Evolutionary conservation across 2,329 filamentous ascomycete species (phyloP).

Genomic region (Trichoderma brevicompactum): DNA sequence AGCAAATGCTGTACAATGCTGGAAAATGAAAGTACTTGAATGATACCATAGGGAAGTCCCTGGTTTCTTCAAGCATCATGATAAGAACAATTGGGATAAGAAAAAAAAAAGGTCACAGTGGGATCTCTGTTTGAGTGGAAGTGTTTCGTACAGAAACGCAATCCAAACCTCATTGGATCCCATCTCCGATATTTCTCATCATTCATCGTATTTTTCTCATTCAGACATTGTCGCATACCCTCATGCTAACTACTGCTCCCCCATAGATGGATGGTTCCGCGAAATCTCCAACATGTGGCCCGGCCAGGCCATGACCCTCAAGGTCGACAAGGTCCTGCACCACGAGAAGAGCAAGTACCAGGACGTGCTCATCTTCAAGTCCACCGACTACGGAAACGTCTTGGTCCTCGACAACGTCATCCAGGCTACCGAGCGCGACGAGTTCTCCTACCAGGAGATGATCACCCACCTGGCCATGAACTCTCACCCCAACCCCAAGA

Average conservation of each 20-base stretch:
- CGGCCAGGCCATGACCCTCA: slow-evolving; percentile 96
- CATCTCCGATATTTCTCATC: background rate
- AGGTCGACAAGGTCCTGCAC: slow-evolving; percentile 96
- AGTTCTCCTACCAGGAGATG: slow-evolving; percentile 99
- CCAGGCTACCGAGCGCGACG: slow-evolving; percentile 96
- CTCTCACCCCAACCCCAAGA: slow-evolving; percentile 97
- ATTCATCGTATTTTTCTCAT: no score
- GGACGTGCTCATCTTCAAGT: slow-evolving; percentile 98
- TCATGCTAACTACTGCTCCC: slow-evolving; percentile 1
- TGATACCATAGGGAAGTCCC: background rate
- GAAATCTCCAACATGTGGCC: slow-evolving; percentile 99
- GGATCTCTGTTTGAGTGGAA: background rate
- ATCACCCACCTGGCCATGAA: slow-evolving; percentile 98
- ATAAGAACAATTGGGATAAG: slow-evolving; percentile 16
- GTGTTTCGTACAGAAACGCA: background rate
- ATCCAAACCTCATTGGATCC: background rate
- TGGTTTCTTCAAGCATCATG: background rate
- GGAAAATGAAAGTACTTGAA: background rate
- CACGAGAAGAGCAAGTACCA: slow-evolving; percentile 99
- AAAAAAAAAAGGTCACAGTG: background rate
- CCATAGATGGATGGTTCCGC: slow-evolving; percentile 97
- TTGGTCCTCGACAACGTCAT: slow-evolving; percentile 98
- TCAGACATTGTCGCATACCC: no score
- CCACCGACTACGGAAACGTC: slow-evolving; percentile 93
- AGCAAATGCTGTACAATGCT: background rate